Percentiles rank a stretch among this genome's conserved stretches.
These are phyloP conservation scores for Hylodesmum podocarpum DNA, from an alignment of 306 rosid species.

Conservation along the genomic window DNA sequence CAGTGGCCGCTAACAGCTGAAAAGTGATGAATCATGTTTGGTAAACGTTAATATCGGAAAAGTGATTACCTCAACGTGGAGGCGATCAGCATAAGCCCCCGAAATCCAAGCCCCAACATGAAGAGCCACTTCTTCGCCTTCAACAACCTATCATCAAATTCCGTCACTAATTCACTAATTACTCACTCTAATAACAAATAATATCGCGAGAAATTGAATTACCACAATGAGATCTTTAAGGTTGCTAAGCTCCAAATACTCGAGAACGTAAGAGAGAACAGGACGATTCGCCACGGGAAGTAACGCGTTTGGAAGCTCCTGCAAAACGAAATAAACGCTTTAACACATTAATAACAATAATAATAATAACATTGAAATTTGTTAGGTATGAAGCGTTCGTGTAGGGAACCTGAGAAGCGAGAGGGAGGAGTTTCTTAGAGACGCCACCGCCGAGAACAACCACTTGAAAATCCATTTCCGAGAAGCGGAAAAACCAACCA, in stretches of 20 bases:
- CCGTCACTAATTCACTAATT: not conserved
- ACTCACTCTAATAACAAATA: not conserved
- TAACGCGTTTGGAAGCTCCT: slow-evolving; percentile 92
- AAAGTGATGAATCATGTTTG: not conserved
- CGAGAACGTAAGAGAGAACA: slow-evolving; percentile 82
- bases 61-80: slow-evolving; percentile 66
- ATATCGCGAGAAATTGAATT: slow-evolving; percentile 10
- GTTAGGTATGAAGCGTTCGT: not conserved
- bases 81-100: slow-evolving; percentile 86
- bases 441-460: slow-evolving; percentile 91
- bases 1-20: not conserved
- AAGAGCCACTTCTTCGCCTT: slow-evolving; percentile 78
- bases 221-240: slow-evolving; percentile 94
- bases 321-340: slow-evolving; percentile 20
- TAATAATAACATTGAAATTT: not conserved
- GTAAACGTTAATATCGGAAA: not conserved
- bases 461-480: slow-evolving; percentile 84
- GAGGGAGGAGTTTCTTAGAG: slow-evolving; percentile 82
- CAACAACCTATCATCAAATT: slow-evolving; percentile 64
- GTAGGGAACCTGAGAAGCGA: slow-evolving; percentile 67
- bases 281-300: slow-evolving; percentile 96
- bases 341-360: not conserved
- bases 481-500: not conserved
- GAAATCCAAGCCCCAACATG: slow-evolving; percentile 81
- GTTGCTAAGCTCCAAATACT: slow-evolving; percentile 78